Evolutionary conservation across 805 yeast genomes (phyloP), one percentile per base, ranked within the genome.

Genomic region (Pichia phayaonensis): DNA sequence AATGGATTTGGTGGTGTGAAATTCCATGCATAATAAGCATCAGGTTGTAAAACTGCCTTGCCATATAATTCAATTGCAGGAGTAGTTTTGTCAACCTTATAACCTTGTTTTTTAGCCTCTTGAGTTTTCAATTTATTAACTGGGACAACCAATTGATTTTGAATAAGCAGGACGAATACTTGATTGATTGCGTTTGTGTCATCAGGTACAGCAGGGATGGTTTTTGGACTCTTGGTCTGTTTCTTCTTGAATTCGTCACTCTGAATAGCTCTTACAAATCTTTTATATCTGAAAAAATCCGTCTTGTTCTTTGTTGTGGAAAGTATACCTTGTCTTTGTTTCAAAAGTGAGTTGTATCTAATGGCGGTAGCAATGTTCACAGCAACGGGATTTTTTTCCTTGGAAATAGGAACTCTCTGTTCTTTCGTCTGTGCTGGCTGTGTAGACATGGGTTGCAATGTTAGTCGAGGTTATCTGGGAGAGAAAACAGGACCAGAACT

Each of bases 221-320:
- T 55, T 29, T 48, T 52, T 72, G 77, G 55, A 60, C 65, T 58
- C 41, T 62, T 64, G 0, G 53, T 51, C 44, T 57, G 60, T 45
- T 58, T 55, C 43, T 60, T 61, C 31, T 75, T 74, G 67, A 89
- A 94, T 43, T 84, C 90, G 1, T 79, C 84, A 49, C 89, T 80
- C 36, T 80, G 69, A 51, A 92, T 73, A 1, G 95, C 95, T 57
- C 98, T 74, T 15, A 80, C 70, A 42, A 88, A 84, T 60, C 99
- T 79, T 67, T 92, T 92, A 66, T 75, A 85, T 57, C 95, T 76
- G 76, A 92, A 94, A 66, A 94, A 90, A 52, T 88, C 96, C 36
- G 80, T 76, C 45, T 81, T 81, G 55, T 78, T 78, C 49, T 84
- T 82, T 59, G 84, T 83, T 48, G 83, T 71, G n/a, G 83, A 66